Conservation (phyloP, 768 basidiomycete species). For the Tricholoma flavovirens region DNA sequence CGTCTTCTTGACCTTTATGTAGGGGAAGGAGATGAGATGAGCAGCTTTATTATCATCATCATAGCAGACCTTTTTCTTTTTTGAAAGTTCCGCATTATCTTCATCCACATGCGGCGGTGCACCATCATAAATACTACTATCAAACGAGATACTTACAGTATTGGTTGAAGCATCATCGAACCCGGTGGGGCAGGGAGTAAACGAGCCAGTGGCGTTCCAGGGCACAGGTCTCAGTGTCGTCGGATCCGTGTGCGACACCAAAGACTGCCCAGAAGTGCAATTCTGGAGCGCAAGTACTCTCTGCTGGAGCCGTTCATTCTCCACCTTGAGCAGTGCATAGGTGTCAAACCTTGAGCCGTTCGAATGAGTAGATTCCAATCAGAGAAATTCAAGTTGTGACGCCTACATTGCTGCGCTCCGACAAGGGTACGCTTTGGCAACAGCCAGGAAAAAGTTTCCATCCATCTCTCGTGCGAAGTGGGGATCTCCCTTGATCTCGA, state of each 20-base stretch:
- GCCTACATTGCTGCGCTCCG: slow-evolving; percentile 63
- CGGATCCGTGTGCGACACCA: not conserved
- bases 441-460: slow-evolving; percentile 64
- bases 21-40: not conserved
- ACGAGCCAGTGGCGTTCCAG: slow-evolving; percentile 1
- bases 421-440: slow-evolving; percentile 74
- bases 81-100: slow-evolving; percentile 42
- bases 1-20: slow-evolving; percentile 39
- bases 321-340: slow-evolving; percentile 78
- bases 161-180: slow-evolving; percentile 7
- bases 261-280: slow-evolving; percentile 5
- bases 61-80: slow-evolving; percentile 57
- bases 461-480: slow-evolving; percentile 37
- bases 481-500: slow-evolving; percentile 66
- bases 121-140: slow-evolving; percentile 4
- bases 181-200: slow-evolving; percentile 4
- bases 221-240: not conserved
- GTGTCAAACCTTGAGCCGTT: slow-evolving; percentile 52
- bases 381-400: slow-evolving; percentile 1
- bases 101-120: slow-evolving; percentile 29
- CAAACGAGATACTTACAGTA: not conserved
- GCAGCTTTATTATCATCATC: not conserved
- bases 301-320: slow-evolving; percentile 75
- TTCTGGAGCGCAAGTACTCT: slow-evolving; percentile 42
- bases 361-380: not conserved